A percentile compares a stretch with the other conserved stretches of the same genome.
These are phyloP conservation scores for Cryphonectria naterciae DNA, from an alignment of 2,329 filamentous ascomycete species.

Conservation along the genomic window DNA sequence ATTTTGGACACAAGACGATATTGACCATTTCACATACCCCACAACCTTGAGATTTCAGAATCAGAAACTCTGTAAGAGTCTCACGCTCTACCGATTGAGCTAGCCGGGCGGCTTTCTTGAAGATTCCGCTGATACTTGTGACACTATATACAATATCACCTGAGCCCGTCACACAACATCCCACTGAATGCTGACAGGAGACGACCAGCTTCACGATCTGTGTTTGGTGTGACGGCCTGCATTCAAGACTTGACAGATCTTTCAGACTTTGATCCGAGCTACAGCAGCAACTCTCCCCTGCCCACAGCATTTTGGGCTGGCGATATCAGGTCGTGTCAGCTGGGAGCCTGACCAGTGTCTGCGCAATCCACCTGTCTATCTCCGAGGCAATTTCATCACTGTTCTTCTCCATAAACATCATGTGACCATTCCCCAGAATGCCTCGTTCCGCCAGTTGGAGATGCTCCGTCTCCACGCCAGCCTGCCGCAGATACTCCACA, in stretches of 20 bases:
- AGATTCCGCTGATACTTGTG: no score
- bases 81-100: conserved; percentile 75
- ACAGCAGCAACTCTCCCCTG: not conserved
- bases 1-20: not conserved
- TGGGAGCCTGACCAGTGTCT: not conserved
- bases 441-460: conserved; percentile 44
- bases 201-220: not conserved
- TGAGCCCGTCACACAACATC: not conserved
- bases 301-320: not conserved
- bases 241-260: not conserved
- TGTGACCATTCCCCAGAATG: conserved; percentile 51
- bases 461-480: conserved; percentile 41
- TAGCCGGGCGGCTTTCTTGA: conserved; percentile 51
- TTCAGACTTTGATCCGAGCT: no score
- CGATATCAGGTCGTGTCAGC: not conserved
- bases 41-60: conserved; percentile 17
- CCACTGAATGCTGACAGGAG: not conserved
- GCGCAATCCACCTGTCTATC: conserved; percentile 6
- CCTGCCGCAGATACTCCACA: conserved; percentile 47
- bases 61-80: conserved; percentile 56
- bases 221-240: not conserved
- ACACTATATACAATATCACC: not conserved
- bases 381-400: conserved; percentile 41
- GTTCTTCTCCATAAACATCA: conserved; percentile 55
- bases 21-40: not conserved